These are phyloP conservation scores for Magnaporthiopsis rhizophila DNA, from an alignment of 2,329 filamentous ascomycete species.

Conservation along the genomic window DNA sequence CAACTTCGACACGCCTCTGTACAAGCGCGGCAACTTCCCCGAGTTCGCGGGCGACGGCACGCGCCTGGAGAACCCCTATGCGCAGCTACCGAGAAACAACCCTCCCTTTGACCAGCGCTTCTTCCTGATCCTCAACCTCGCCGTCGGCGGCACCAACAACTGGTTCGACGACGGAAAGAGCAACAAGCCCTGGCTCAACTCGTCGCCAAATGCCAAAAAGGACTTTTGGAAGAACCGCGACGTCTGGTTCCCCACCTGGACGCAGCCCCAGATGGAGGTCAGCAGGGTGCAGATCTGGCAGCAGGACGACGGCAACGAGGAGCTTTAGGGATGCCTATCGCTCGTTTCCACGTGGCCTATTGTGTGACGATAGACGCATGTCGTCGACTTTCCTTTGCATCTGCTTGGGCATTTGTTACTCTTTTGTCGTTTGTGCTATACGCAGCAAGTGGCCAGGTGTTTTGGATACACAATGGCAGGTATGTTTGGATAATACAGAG, in stretches of 20 bases:
- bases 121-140: slow-evolving; percentile 68
- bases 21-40: slow-evolving; percentile 58
- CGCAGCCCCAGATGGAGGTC: slow-evolving; percentile 57
- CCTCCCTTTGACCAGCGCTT: slow-evolving; percentile 72
- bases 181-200: slow-evolving; percentile 74
- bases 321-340: slow-evolving; percentile 25
- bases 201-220: slow-evolving; percentile 54
- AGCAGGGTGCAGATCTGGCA: slow-evolving; percentile 64
- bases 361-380: neutral
- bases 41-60: slow-evolving; percentile 55
- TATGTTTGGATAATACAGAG: neutral
- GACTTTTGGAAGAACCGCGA: slow-evolving; percentile 69
- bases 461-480: neutral
- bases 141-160: slow-evolving; percentile 70
- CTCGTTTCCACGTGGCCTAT: neutral
- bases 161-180: slow-evolving; percentile 71
- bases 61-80: slow-evolving; percentile 56
- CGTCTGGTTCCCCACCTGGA: slow-evolving; percentile 66
- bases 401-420: neutral
- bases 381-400: neutral
- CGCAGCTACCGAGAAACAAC: slow-evolving; percentile 47
- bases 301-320: slow-evolving; percentile 56
- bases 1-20: slow-evolving; percentile 62
- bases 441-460: neutral
- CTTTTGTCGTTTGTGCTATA: neutral